Evolutionary conservation across 768 basidiomycete species (phyloP), one percentile per base, ranked within the genome.

Genomic region (Pleurotus sapidus): DNA sequence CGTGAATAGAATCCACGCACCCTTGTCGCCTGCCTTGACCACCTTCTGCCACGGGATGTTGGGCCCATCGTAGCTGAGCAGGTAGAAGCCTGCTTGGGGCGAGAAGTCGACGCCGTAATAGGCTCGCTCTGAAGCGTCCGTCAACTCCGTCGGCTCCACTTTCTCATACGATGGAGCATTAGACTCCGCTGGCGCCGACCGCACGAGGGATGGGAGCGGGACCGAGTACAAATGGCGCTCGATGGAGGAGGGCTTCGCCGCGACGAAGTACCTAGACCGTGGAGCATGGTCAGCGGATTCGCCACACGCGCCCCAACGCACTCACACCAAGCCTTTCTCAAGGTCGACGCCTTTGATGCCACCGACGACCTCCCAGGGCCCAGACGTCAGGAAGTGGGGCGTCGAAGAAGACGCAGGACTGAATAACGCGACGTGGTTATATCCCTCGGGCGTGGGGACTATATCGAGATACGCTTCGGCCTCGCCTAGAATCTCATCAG

Each of bases 361-460:
- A 9, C 79, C 81, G 2, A 86, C 86, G 4, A 98, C 93, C 70
- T 99, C 96, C 95, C 95, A 97, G 15, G 84, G 68, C 1, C 96
- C 96, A 1, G 79, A 78, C 1, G 96, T 98, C 39, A 99, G 76
- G 76, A 93, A 99, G 34, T 73, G 80, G 2, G 95, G 94, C 1
- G 77, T 82, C 25, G 76, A 71, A 15, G 88, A 79, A 59, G 79
- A 81, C 3, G 89, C 84, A 5, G 93, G 88, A 61, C 82, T 87
- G 77, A 95, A 99, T 30, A 95, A 80, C 0, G 96, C 97, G 64
- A 99, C 86, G 67, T 98, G 96, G 63, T 92, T 88, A 76, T 80
- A 98, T 0, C 97, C 97, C 3, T 90, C 84, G 23, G 74, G 64
- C 27, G 81, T 85, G 7, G 96, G 93, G 4, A 95, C 83, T 59